Evolutionary conservation across 176 grass and related monocot species (phyloP), one percentile per base, ranked within the genome.

Genomic region (Thalia dealbata): DNA sequence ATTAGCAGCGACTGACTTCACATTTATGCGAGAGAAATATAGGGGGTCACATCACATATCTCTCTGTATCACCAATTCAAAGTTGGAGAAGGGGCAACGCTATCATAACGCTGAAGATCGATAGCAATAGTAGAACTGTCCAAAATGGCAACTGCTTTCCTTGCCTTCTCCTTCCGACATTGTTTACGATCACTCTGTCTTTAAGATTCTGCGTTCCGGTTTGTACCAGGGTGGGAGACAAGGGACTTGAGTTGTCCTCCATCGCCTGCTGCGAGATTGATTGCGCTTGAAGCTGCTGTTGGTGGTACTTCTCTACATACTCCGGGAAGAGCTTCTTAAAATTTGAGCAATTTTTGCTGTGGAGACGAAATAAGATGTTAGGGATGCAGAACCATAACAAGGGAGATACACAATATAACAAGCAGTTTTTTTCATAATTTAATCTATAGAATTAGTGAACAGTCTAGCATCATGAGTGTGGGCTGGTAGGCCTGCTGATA

Each of bases 251-350:
- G 13, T 65, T 69, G 71, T 83, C 83, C 55, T 41, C 76, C 50
- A 70, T 61, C 23, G 73, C 76, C 29, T 82, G 64, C 66, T 87
- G 84, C 30, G 71, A 50, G 0, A 62, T 66, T 24, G 79, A 61
- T 25, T 77, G 71, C 28, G 81, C 77, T 77, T 77, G 69, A 55
- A 58, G 77, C 63, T 81, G 67, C 55, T 83, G 86, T 79, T 88
- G 77, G 64, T 91, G 82, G 70, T 99, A 95, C 79, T 83, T 93
- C 72, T 95, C 90, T 41, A 89, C 76, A 48, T 95, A 99, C 75
- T 99, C 95, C 26, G 95, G 90, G 78, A 99, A 99, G 60, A 99
- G 75, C 73, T 99, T 99, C 88, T 76, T 88, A 64, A 99, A 99
- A 73, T 88, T 91, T 0, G 83, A 85, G 52, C 95, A 95, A 78